Evolutionary conservation across 2,329 filamentous ascomycete genomes (phyloP).

Genomic region (Fusarium duplospermum): DNA sequence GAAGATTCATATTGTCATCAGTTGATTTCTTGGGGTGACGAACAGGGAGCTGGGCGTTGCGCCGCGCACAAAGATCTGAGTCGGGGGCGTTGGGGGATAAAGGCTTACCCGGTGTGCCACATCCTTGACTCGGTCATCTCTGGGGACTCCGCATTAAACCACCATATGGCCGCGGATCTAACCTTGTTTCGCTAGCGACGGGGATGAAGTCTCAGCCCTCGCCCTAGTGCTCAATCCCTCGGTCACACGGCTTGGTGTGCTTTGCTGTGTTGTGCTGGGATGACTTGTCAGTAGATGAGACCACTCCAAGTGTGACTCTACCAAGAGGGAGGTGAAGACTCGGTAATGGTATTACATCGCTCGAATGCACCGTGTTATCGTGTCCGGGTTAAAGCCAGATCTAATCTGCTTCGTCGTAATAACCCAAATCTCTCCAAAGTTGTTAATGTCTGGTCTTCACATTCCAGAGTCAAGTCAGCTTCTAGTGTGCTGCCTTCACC

Average conservation of each 20-base stretch:
- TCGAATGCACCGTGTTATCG: background rate
- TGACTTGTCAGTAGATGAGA: background rate
- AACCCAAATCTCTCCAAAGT: background rate
- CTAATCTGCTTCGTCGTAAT: background rate
- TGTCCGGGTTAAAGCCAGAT: background rate
- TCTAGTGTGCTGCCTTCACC: background rate
- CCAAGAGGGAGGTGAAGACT: background rate
- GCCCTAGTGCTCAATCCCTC: conserved; percentile 8
- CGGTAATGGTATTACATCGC: background rate
- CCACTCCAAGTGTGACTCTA: background rate
- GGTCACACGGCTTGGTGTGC: conserved; percentile 8
- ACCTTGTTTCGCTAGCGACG: conserved; percentile 38
- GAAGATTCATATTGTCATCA: conserved; percentile 31
- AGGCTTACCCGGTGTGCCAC: conserved; percentile 33
- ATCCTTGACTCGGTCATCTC: conserved; percentile 13
- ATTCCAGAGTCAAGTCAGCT: background rate
- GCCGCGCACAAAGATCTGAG: background rate
- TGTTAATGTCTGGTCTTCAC: background rate
- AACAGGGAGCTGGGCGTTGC: background rate
- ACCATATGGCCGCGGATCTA: conserved; percentile 22
- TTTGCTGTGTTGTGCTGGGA: background rate
- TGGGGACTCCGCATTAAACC: conserved; percentile 27
- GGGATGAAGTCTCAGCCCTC: conserved; percentile 36
- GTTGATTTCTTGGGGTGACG: conserved; percentile 11
- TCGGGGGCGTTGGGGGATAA: conserved; percentile 29